Conservation (phyloP, 306 rosid species). For the Trichosanthes truncata region DNA sequence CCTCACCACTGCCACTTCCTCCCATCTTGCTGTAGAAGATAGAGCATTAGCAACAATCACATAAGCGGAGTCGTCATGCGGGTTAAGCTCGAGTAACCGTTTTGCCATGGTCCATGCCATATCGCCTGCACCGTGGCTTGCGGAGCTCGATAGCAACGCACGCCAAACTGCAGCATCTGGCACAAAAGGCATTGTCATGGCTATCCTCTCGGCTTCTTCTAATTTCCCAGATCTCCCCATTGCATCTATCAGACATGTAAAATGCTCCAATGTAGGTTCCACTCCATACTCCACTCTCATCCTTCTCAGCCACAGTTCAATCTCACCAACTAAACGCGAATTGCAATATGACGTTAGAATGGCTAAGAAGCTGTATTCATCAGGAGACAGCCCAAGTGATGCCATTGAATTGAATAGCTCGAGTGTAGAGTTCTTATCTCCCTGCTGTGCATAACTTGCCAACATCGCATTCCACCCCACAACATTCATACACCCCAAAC, state of each 20-base stretch:
- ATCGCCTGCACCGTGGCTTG: constrained; percentile 46
- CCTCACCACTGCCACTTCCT: constrained; percentile 74
- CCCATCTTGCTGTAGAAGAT: constrained; percentile 62
- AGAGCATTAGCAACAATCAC: constrained; percentile 63
- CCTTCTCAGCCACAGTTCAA: constrained; percentile 50
- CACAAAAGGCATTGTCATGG: constrained; percentile 47
- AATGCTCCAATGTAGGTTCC: constrained; percentile 70
- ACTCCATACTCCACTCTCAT: constrained; percentile 49
- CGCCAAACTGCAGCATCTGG: constrained; percentile 94
- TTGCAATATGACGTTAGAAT: constrained; percentile 45
- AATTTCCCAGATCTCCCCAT: constrained; percentile 58
- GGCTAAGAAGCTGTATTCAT: constrained; percentile 66
- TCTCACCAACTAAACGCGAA: constrained; percentile 45
- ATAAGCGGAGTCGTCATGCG: constrained; percentile 64
- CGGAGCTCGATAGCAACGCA: constrained; percentile 56
- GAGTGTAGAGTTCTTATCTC: constrained; percentile 33
- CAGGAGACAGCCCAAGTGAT: constrained; percentile 41
- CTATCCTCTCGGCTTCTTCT: constrained; percentile 56
- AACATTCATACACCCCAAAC: constrained; percentile 26
- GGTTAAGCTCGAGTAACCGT: constrained; percentile 53
- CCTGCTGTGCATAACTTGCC: constrained; percentile 75
- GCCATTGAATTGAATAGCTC: constrained; percentile 41
- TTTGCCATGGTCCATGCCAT: constrained; percentile 56
- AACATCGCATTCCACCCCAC: constrained; percentile 87
- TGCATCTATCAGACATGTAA: constrained; percentile 79